Conservation (phyloP, 345 rosid genomes). For the Hibiscus syriacus region DNA sequence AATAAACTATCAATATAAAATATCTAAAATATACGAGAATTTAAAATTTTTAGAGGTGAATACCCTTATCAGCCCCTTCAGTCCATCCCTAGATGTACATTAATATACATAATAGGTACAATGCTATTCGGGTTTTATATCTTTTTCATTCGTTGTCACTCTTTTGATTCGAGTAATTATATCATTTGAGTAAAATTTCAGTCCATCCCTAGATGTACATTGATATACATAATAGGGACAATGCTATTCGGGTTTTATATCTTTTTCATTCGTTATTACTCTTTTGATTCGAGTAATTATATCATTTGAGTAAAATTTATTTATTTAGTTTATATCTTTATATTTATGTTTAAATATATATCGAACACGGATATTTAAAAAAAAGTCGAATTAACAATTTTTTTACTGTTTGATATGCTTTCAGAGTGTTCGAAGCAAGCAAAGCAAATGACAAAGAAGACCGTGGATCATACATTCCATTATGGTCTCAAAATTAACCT, state of each 20-base stretch:
- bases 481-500: no score
- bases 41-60: no score
- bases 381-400: not conserved
- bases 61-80: no score
- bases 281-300: not conserved
- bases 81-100: no score
- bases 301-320: no score
- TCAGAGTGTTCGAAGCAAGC: conserved; percentile 31
- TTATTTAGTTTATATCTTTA: no score
- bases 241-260: not conserved
- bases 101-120: conserved; percentile 74
- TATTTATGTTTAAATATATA: not conserved
- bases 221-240: conserved; percentile 74
- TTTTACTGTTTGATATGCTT: not conserved
- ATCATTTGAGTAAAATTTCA: no score
- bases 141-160: not conserved
- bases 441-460: conserved; percentile 15
- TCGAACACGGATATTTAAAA: no score
- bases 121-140: not conserved
- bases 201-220: no score
- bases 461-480: not conserved
- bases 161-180: not conserved
- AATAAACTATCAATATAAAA: no score
- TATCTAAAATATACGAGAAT: no score
- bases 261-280: not conserved